Evolutionary conservation across 169 alveolate species (phyloP), one percentile per base, ranked within the genome.

Genomic region (Cystoisospora suis): DNA sequence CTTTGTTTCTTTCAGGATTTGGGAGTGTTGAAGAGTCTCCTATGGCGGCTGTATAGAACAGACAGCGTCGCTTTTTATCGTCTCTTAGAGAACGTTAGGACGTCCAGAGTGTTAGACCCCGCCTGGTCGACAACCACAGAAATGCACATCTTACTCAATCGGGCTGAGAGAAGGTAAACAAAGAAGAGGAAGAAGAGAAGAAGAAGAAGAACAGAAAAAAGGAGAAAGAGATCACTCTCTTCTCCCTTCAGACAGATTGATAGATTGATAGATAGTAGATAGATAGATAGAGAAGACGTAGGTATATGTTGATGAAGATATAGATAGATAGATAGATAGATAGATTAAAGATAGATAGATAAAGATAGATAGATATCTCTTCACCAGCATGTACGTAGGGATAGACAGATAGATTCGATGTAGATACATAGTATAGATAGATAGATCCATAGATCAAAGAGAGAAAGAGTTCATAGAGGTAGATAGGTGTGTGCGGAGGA

Each of bases 121-220:
- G 91, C 47, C 23, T 86, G 91, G 91, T 3, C 23, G 44, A n/a
- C 20, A 56, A 86, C 85, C 77, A 70, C 85, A 1, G 91, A 86
- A n/a, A 32, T 69, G 79, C 85, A 86, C 56, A 36, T 86, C 44
- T 29, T 86, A 46, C 49, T 86, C 46, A n/a, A 53, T 12, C 85
- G 85, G 27, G 91, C 91, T 0, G 46, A 49, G 32, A 47, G 27
- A 44, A 86, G 90, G 90, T 86, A 5, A 32, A 5, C 29, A 34
- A 27, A 34, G 72, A 58, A 34, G 65, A 53, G 65, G 29, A 29
- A 58, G 12, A 7, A 1, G 40, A 3, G 29, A 34, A 4, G 72
- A 58, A 29, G 29, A 7, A 2, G 12, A 9, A 58, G 72, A 58
- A 9, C n/a, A 58, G 29, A 34, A 58, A 34, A 9, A 58, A 9